Conservation (phyloP, 1,139 yeast species). For the Maudiozyma humilis region DNA sequence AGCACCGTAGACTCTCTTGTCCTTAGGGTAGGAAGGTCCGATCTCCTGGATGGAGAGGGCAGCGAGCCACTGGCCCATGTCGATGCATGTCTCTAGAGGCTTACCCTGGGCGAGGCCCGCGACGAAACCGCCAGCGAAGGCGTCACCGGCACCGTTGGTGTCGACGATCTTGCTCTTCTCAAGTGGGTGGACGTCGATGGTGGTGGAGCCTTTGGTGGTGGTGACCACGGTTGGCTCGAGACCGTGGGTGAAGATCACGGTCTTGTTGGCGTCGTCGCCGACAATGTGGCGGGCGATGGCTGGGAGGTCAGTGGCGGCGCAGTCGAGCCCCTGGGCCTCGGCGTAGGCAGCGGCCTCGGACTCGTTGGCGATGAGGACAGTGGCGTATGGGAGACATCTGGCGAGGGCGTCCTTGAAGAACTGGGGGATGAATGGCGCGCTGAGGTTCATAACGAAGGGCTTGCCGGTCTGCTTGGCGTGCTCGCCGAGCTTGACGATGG, state of each 20-base stretch:
- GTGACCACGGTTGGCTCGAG: conserved; percentile 78
- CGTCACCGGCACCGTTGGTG: conserved; percentile 99
- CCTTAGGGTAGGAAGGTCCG: conserved; percentile 91
- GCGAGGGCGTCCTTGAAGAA: conserved; percentile 91
- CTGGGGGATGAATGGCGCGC: conserved; percentile 95
- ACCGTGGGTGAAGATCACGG: conserved; percentile 89
- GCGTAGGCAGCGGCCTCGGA: conserved; percentile 95
- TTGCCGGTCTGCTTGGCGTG: conserved; percentile 86
- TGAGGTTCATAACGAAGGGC: conserved; percentile 75
- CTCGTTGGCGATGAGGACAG: conserved; percentile 89
- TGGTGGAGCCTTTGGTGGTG: conserved; percentile 39
- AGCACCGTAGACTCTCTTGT: conserved; percentile 24
- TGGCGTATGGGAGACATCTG: conserved; percentile 75
- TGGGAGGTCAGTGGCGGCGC: conserved; percentile 50
- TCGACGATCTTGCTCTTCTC: conserved; percentile 64
- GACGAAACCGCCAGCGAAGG: conserved; percentile 94
- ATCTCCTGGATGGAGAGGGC: conserved; percentile 81
- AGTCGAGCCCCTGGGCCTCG: conserved; percentile 59
- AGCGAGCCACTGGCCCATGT: conserved; percentile 97
- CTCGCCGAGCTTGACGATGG: conserved; percentile 79
- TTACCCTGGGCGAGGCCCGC: conserved; percentile 81
- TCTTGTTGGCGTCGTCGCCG: conserved; percentile 63
- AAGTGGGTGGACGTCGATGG: conserved; percentile 64
- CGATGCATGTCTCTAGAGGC: conserved; percentile 52
- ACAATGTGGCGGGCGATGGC: conserved; percentile 75